Conservation (phyloP, 169 alveolate genomes). For the Eimeria sp. region DNA sequence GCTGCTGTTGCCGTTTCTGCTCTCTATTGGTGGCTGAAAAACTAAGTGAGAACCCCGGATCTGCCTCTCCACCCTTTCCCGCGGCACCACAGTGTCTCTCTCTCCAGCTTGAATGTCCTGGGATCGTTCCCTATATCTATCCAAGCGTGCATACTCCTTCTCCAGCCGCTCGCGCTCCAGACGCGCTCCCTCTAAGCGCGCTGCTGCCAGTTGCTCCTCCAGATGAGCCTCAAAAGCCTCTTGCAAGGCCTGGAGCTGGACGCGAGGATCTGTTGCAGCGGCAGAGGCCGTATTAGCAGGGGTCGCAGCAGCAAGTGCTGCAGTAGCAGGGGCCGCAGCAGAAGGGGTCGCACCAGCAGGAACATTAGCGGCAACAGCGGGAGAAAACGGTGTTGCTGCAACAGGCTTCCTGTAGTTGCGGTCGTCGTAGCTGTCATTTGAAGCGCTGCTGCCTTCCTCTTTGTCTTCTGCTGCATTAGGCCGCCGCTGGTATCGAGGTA, state of each 20-base stretch:
- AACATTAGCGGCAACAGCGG: too few species aligned
- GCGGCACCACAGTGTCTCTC: neutral
- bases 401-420: neutral
- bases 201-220: conserved; percentile 25
- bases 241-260: neutral
- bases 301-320: neutral
- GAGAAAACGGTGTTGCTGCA: neutral
- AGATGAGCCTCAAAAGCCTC: conserved; percentile 48
- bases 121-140: neutral
- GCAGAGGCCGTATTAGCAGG: neutral
- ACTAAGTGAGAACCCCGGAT: neutral
- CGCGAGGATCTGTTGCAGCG: neutral
- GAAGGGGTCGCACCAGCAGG: neutral
- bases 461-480: neutral
- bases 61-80: conserved; percentile 18
- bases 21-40: neutral
- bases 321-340: neutral
- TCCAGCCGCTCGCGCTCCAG: conserved; percentile 53
- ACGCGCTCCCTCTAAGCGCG: conserved; percentile 22
- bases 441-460: neutral
- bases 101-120: neutral
- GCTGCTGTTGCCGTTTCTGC: neutral
- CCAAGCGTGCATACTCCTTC: neutral
- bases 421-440: neutral
- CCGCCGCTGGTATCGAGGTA: neutral